Conservation (phyloP, 1,284 basidiomycete genomes). For the Exobasidium cylindrosporum region DNA sequence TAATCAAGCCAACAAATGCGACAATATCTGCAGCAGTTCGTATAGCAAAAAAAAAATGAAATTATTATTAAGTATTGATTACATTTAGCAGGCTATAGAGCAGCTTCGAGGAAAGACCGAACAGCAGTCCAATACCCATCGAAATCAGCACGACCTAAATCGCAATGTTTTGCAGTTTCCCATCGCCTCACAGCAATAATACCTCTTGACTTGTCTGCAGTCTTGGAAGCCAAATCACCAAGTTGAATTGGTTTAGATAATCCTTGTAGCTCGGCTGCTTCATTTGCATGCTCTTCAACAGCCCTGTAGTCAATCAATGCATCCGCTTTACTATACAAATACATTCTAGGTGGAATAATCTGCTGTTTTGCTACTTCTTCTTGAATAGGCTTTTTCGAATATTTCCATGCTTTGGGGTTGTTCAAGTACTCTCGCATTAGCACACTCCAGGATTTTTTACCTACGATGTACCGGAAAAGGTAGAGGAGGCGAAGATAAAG, state of each 20-base stretch:
- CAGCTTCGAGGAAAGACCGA: conserved; percentile 22
- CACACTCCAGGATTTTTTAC: conserved; percentile 24
- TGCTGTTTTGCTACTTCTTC: neutral
- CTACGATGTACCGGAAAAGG: conserved; percentile 21
- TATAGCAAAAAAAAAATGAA: too few species aligned
- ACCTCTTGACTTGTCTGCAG: conserved; percentile 20
- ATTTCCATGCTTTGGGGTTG: conserved; percentile 29
- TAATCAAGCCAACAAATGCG: too few species aligned
- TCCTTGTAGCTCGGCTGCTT: conserved; percentile 19
- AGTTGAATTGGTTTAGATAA: conserved; percentile 9
- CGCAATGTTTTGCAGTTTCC: conserved; percentile 38
- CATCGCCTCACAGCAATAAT: conserved; percentile 25
- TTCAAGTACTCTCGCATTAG: conserved; percentile 32
- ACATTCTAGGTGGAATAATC: conserved; percentile 32
- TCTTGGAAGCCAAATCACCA: neutral
- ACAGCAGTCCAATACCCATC: conserved; percentile 37
- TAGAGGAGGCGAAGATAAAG: conserved; percentile 26
- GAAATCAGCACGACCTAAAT: conserved; percentile 36
- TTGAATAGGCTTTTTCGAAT: neutral
- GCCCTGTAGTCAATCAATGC: conserved; percentile 34
- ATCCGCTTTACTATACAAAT: conserved; percentile 43
- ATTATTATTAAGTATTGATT: too few species aligned
- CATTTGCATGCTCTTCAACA: conserved; percentile 38
- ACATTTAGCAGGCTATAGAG: neutral
- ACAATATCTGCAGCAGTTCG: too few species aligned